Base-by-base conservation (phyloP, 2,329 filamentous ascomycete genomes). In the Pseudodiploospora longispora region DNA sequence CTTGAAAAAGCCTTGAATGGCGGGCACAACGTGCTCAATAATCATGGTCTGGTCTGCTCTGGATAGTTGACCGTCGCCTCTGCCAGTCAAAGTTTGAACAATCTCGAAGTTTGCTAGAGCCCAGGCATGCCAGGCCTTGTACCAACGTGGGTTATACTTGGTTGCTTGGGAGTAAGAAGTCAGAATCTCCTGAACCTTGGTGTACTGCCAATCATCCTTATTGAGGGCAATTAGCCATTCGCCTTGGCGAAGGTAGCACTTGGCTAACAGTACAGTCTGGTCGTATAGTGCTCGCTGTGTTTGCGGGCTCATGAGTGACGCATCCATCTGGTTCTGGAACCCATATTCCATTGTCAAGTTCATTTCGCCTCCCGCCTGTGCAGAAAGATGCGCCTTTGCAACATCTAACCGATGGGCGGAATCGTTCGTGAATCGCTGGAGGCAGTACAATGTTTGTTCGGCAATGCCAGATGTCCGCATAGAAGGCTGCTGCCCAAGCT, bases 111-210 rank as follows among this genome's bases (percentile, higher is more conserved):
- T 99, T 43, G 93, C 91, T 50, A 98, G 68, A 8, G 93, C 94
- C 91, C 93, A 99, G 0, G 93, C 87, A 65, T 99, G 93, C 93
- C 93, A 99, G 6, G 94, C 93, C 67, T 98, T 99, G 71, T 98
- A 98, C 80, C 91, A 98, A 49, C 84, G 82, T 31, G 88, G 84
- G 61, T 98, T 95, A 67, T 94, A 96, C 47, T 87, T 83, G 2
- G 93, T 98, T 1, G 94, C 94, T 47, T 90, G 84, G 12, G 83
- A 82, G 63, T 97, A 98, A 2, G 93, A 89, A n/a, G 80, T 77
- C 27, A 98, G 72, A 46, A 98, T 89, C 42, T 97, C 91, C 41
- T 86, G 80, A 4, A 95, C 87, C 52, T 87, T 83, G 6, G 87
- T 84, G 50, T 87, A 80, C 51, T 87, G 83, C 94, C 93, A 98